phyloP scores from a whole-genome alignment of 805 yeast genomes.

The Candida tammaniensis region DNA sequence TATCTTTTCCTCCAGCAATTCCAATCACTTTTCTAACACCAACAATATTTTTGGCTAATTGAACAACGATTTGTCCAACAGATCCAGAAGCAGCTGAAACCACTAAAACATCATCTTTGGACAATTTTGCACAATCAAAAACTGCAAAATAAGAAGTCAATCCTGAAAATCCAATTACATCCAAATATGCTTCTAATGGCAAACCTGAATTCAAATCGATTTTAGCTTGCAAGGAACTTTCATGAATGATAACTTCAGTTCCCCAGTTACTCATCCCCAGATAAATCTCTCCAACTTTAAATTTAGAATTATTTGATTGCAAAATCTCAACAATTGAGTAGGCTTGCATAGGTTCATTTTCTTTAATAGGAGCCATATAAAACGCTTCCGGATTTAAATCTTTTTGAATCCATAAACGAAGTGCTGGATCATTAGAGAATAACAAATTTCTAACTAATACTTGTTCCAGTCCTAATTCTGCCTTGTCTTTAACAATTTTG shows the following conservation, averaged over 20 bases:
- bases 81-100: constrained; percentile 32
- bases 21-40: constrained; percentile 26
- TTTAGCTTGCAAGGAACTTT: constrained; percentile 14
- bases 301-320: constrained; percentile 19
- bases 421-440: constrained; percentile 35
- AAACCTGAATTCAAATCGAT: constrained; percentile 12
- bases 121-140: constrained; percentile 30
- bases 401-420: constrained; percentile 33
- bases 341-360: constrained; percentile 21
- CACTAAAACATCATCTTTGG: constrained; percentile 18
- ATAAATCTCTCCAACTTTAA: constrained; percentile 24
- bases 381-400: constrained; percentile 19
- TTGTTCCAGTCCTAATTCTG: constrained; percentile 22
- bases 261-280: constrained; percentile 21
- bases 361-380: constrained; percentile 20
- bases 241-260: constrained; percentile 18
- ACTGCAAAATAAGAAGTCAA: constrained; percentile 29
- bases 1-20: constrained; percentile 38
- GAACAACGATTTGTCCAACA: constrained; percentile 28
- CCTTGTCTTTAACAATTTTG: constrained; percentile 16
- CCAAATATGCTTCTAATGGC: constrained; percentile 23
- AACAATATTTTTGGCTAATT: constrained; percentile 26
- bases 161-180: constrained; percentile 26
- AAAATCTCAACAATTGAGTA: constrained; percentile 23
- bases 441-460: constrained; percentile 23